These are phyloP conservation scores for Salix arbutifolia DNA, from an alignment of 345 rosid genomes.

Conservation along the genomic window DNA sequence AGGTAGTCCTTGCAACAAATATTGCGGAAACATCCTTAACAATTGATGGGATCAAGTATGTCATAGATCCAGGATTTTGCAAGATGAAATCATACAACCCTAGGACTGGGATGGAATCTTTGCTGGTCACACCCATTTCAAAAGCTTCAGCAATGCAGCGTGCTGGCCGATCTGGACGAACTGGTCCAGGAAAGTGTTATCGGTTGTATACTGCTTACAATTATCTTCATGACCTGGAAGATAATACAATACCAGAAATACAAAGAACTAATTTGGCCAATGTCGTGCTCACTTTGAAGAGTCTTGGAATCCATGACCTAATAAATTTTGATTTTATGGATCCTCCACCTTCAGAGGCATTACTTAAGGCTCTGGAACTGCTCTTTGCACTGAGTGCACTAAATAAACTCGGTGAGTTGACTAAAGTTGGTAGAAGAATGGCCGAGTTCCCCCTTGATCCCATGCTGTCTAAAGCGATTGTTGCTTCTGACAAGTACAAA, in stretches of 20 bases:
- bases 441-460: constrained; percentile 98
- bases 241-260: constrained; percentile 87
- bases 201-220: constrained; percentile 82
- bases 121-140: constrained; percentile 83
- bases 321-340: constrained; percentile 95
- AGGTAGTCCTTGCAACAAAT: constrained; percentile 93
- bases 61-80: constrained; percentile 92
- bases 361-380: constrained; percentile 77
- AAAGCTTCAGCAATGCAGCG: constrained; percentile 96
- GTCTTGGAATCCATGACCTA: constrained; percentile 95
- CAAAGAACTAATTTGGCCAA: constrained; percentile 93
- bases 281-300: constrained; percentile 88
- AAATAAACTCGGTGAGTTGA: constrained; percentile 89
- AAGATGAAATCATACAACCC: constrained; percentile 97
- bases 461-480: constrained; percentile 86
- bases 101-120: constrained; percentile 95
- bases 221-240: constrained; percentile 82
- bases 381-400: constrained; percentile 87
- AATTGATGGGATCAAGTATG: constrained; percentile 88
- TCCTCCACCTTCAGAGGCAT: constrained; percentile 96
- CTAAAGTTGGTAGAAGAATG: constrained; percentile 92
- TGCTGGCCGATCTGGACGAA: constrained; percentile 95
- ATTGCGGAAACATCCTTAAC: constrained; percentile 97
- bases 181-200: constrained; percentile 91
- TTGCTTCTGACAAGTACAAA: constrained; percentile 81